A percentile compares a stretch with the other conserved stretches of the same genome.
Conservation (phyloP, 73 alveolate species). For the Symbiodinium pilosum region DNA sequence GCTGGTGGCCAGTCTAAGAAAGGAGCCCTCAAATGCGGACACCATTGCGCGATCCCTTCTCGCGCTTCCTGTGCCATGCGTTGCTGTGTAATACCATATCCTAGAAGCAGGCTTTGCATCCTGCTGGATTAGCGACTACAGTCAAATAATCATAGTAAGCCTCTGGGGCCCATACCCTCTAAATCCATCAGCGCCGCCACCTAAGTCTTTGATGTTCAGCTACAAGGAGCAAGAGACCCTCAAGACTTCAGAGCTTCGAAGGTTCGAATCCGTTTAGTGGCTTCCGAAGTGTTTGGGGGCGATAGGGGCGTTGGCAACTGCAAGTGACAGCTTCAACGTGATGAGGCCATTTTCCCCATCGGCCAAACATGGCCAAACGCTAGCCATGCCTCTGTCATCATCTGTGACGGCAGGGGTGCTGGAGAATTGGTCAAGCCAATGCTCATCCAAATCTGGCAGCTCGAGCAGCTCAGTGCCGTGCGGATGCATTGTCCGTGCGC, state of each 20-base stretch:
- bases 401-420: no score
- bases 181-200: conserved; percentile 67
- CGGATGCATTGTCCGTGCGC: conserved; percentile 70
- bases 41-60: conserved; percentile 66
- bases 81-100: not conserved
- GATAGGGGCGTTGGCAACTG: no score
- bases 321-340: no score
- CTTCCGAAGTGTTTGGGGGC: no score
- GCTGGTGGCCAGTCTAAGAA: not conserved
- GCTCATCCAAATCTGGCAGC: no score
- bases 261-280: no score
- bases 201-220: conserved; percentile 17
- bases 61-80: not conserved
- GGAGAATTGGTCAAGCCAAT: no score
- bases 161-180: not conserved
- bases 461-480: no score
- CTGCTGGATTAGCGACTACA: not conserved
- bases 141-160: not conserved
- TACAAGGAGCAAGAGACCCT: no score
- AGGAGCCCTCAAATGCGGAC: conserved; percentile 26
- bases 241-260: no score
- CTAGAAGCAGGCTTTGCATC: not conserved
- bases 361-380: no score
- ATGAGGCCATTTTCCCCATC: not conserved
- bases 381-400: no score